Evolutionary conservation across 768 basidiomycete species (phyloP).

Genomic region (Dictyophora rubrovolvata): DNA sequence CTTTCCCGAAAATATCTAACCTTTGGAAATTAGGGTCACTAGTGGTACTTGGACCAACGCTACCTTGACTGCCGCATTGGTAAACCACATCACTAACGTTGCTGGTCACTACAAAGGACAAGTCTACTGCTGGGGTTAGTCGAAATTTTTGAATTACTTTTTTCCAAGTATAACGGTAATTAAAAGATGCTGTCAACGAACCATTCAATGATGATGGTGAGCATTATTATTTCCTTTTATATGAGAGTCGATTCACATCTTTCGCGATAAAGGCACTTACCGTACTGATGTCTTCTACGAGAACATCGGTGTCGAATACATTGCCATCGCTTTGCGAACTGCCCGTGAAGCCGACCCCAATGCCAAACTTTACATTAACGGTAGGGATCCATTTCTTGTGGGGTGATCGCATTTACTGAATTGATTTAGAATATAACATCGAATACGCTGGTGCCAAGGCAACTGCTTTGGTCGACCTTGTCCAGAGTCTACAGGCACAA

Average conservation of each 20-base stretch:
- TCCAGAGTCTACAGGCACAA: slow-evolving; percentile 34
- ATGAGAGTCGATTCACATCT: background rate
- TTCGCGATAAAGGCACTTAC: slow-evolving; percentile 29
- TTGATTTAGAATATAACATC: slow-evolving; percentile 25
- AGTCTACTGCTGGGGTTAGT: slow-evolving; percentile 35
- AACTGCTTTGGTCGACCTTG: slow-evolving; percentile 44
- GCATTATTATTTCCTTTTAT: background rate
- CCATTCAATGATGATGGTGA: slow-evolving; percentile 47
- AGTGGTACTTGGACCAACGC: slow-evolving; percentile 10
- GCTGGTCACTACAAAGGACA: slow-evolving; percentile 46
- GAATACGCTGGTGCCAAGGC: slow-evolving; percentile 34
- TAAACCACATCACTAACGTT: slow-evolving; percentile 38
- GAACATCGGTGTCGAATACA: slow-evolving; percentile 38
- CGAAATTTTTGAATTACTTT: background rate
- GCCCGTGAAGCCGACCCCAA: slow-evolving; percentile 44
- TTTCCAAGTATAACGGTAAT: background rate
- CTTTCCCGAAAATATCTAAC: background rate
- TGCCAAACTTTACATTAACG: slow-evolving; percentile 44
- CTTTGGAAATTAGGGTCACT: slow-evolving; percentile 3
- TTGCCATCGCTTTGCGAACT: slow-evolving; percentile 40
- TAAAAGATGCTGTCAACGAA: slow-evolving; percentile 48
- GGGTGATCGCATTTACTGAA: background rate
- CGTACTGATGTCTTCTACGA: slow-evolving; percentile 43
- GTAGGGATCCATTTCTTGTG: slow-evolving; percentile 3
- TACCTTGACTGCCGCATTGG: slow-evolving; percentile 24